phyloP scores from a whole-genome alignment of 129 eudicot genomes.

The Kitagawia praeruptora region DNA sequence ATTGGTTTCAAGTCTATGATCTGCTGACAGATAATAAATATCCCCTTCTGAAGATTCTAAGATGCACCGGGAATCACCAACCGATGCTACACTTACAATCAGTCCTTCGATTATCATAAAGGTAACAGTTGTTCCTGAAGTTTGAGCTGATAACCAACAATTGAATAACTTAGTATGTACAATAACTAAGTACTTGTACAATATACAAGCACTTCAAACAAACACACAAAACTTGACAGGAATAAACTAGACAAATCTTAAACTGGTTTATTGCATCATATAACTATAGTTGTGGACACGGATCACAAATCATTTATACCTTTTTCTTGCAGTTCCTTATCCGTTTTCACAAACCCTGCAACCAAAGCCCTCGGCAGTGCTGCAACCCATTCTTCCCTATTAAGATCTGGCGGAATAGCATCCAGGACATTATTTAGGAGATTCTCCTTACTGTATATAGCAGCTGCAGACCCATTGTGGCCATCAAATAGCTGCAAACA shows the following conservation, averaged over 20 bases:
- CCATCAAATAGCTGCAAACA: conserved; percentile 86
- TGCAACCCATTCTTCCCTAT: conserved; percentile 84
- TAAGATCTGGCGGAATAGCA: conserved; percentile 85
- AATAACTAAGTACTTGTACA: background rate
- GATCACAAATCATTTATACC: conserved; percentile 32
- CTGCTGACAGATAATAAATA: conserved; percentile 82
- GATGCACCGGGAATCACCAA: conserved; percentile 95
- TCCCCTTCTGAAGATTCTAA: conserved; percentile 94
- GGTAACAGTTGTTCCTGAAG: conserved; percentile 96
- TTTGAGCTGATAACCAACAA: conserved; percentile 48
- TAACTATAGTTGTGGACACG: background rate
- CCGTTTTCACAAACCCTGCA: conserved; percentile 95
- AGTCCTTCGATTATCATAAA: conserved; percentile 90
- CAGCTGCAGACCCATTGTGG: conserved; percentile 93
- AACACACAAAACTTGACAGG: conserved; percentile 4
- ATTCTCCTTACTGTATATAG: conserved; percentile 86
- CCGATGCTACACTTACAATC: conserved; percentile 84
- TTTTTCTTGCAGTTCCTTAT: conserved; percentile 82
- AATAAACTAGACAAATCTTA: background rate
- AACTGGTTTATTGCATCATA: background rate
- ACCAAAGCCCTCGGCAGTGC: conserved; percentile 97
- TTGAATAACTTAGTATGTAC: conserved; percentile 16
- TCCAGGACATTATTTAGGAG: conserved; percentile 65
- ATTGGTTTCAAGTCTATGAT: conserved; percentile 95
- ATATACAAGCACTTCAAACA: background rate